These are phyloP conservation scores for Yamadazyma kitorensis DNA, from an alignment of 805 yeast species.

Conservation along the genomic window DNA sequence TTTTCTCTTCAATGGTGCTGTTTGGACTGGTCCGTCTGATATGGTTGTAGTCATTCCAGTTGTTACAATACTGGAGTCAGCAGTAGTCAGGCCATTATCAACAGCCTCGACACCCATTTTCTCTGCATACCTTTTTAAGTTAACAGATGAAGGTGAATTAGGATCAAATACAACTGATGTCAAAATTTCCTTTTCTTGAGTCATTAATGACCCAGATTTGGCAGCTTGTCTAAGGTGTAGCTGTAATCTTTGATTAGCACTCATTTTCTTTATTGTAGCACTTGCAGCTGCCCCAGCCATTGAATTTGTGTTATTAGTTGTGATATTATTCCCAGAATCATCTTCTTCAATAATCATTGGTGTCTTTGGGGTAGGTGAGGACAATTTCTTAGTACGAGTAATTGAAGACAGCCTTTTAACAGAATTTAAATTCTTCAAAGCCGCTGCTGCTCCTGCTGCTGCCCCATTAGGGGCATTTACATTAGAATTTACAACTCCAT, in stretches of 20 bases:
- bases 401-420: slow-evolving; percentile 7
- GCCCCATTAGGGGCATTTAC: slow-evolving; percentile 12
- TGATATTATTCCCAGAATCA: slow-evolving; percentile 6
- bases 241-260: slow-evolving; percentile 39
- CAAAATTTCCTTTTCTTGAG: slow-evolving; percentile 36
- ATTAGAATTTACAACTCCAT: too few relatives aligned
- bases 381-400: slow-evolving; percentile 3
- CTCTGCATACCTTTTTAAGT: slow-evolving; percentile 16
- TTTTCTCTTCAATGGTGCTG: slow-evolving; percentile 10
- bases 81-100: not conserved
- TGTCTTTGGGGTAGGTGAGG: slow-evolving; percentile 9
- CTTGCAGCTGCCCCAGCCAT: too few relatives aligned
- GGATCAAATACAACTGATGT: slow-evolving; percentile 41
- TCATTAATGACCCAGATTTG: slow-evolving; percentile 32
- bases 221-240: slow-evolving; percentile 38
- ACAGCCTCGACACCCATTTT: not conserved
- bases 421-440: slow-evolving; percentile 19
- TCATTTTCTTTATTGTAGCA: slow-evolving; percentile 18
- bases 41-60: slow-evolving; percentile 3
- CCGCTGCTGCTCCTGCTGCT: slow-evolving; percentile 36
- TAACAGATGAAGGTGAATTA: slow-evolving; percentile 25
- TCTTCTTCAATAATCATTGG: slow-evolving; percentile 12
- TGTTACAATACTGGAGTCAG: slow-evolving; percentile 1
- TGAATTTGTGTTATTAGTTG: slow-evolving; percentile 12
- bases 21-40: not conserved